These are phyloP conservation scores for Bullera alba DNA, from an alignment of 768 basidiomycete genomes.

Conservation along the genomic window DNA sequence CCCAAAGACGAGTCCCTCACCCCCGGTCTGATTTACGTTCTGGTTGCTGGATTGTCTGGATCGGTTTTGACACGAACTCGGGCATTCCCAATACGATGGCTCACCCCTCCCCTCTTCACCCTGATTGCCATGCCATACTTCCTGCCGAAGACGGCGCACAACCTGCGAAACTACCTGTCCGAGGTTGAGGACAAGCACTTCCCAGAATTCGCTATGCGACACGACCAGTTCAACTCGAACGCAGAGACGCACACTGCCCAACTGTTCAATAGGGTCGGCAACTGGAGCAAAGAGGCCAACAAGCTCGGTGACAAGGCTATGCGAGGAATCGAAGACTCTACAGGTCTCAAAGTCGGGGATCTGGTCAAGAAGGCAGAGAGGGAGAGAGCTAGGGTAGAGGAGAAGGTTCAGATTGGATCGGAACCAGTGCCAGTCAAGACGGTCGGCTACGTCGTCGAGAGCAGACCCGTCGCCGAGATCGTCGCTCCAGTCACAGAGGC, in stretches of 20 bases:
- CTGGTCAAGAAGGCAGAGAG: constrained; percentile 35
- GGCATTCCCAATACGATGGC: constrained; percentile 58
- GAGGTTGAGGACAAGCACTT: constrained; percentile 65
- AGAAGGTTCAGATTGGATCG: constrained; percentile 32
- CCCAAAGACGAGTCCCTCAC: constrained; percentile 74
- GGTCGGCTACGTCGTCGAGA: constrained; percentile 43
- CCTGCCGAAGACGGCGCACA: constrained; percentile 72
- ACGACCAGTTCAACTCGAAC: constrained; percentile 45
- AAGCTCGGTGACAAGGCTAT: constrained; percentile 51
- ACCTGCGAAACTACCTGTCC: constrained; percentile 61
- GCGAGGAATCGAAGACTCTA: constrained; percentile 58
- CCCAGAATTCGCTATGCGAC: constrained; percentile 63
- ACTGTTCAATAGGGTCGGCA: constrained; percentile 53
- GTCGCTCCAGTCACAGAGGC: constrained; percentile 21
- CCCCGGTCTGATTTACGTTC: constrained; percentile 84
- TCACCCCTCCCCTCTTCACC: constrained; percentile 71
- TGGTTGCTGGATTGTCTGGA: constrained; percentile 77
- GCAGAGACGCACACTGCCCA: constrained; percentile 31
- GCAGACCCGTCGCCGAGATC: constrained; percentile 42
- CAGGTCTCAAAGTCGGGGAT: constrained; percentile 66
- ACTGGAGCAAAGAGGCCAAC: constrained; percentile 45
- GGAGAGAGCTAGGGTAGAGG: constrained; percentile 12
- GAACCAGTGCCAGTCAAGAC: constrained; percentile 13
- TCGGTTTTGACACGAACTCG: constrained; percentile 80
- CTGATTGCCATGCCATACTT: constrained; percentile 68